These are phyloP conservation scores for Jacaranda copaia DNA, from an alignment of 257 asterid species.

Conservation along the genomic window DNA sequence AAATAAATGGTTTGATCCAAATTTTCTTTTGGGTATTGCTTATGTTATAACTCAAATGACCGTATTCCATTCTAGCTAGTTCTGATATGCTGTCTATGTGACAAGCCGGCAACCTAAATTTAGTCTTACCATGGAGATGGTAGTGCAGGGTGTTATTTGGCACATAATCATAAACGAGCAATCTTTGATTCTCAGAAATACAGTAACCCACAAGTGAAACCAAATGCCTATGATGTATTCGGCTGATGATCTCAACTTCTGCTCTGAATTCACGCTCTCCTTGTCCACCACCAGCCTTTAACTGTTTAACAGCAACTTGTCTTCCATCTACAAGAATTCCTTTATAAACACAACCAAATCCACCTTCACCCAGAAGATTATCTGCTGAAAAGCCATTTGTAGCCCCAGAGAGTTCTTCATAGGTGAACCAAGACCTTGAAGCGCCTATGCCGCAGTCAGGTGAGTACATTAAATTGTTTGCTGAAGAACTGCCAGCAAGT, in stretches of 20 bases:
- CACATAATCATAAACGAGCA: constrained; percentile 72
- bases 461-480: constrained; percentile 50
- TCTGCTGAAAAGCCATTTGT: constrained; percentile 54
- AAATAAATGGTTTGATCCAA: not conserved
- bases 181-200: constrained; percentile 54
- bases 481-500: constrained; percentile 46
- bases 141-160: constrained; percentile 65
- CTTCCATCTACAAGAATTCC: constrained; percentile 64
- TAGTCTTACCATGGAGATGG: constrained; percentile 68
- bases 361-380: constrained; percentile 66
- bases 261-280: constrained; percentile 80
- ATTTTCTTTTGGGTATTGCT: not conserved
- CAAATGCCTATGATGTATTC: constrained; percentile 73
- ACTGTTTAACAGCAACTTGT: constrained; percentile 70
- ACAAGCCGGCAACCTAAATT: not conserved
- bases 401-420: constrained; percentile 59
- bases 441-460: constrained; percentile 57
- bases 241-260: constrained; percentile 74
- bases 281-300: constrained; percentile 71
- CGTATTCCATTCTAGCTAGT: no score
- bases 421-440: constrained; percentile 67
- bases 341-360: constrained; percentile 70
- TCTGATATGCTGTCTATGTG: not conserved
- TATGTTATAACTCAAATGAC: not conserved
- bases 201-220: constrained; percentile 80